A percentile compares a stretch with the other conserved stretches of the same genome.
Conservation (phyloP, 306 rosid genomes). For the Quercus bicolor region DNA sequence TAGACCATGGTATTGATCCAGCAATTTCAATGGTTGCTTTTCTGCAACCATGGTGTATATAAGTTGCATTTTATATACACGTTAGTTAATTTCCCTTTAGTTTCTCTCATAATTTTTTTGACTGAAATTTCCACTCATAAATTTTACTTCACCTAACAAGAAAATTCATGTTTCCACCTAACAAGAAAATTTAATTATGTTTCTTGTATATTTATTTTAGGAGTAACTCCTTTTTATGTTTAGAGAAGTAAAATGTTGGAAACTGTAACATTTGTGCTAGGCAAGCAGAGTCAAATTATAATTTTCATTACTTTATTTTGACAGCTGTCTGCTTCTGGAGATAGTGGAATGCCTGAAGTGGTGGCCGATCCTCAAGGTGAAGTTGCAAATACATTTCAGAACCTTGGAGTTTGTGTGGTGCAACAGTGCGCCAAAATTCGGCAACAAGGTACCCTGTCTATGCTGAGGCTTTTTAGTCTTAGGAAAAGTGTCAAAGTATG, state of each 20-base stretch:
- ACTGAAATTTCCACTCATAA: neutral
- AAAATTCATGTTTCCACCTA: neutral
- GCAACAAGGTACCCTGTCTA: constrained; percentile 71
- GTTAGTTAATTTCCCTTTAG: neutral
- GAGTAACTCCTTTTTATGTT: neutral
- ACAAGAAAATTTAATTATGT: no score
- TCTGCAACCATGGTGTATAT: neutral
- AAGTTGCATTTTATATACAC: neutral
- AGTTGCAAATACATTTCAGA: constrained; percentile 78
- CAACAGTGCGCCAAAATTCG: constrained; percentile 99
- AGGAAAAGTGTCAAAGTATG: constrained; percentile 14
- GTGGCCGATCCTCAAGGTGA: constrained; percentile 92
- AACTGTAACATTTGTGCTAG: neutral
- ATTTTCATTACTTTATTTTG: neutral
- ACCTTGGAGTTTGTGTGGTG: constrained; percentile 85
- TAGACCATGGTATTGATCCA: neutral
- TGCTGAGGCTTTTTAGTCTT: constrained; percentile 4
- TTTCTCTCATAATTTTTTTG: neutral
- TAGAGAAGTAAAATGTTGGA: neutral
- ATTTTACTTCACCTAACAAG: neutral
- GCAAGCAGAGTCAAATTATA: constrained; percentile 10
- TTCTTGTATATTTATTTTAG: no score
- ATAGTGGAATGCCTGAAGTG: constrained; percentile 92
- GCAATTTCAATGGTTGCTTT: neutral
- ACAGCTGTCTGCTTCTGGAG: constrained; percentile 97